These are phyloP conservation scores for Podospora appendiculata DNA, from an alignment of 495 filamentous ascomycete species.

Conservation along the genomic window DNA sequence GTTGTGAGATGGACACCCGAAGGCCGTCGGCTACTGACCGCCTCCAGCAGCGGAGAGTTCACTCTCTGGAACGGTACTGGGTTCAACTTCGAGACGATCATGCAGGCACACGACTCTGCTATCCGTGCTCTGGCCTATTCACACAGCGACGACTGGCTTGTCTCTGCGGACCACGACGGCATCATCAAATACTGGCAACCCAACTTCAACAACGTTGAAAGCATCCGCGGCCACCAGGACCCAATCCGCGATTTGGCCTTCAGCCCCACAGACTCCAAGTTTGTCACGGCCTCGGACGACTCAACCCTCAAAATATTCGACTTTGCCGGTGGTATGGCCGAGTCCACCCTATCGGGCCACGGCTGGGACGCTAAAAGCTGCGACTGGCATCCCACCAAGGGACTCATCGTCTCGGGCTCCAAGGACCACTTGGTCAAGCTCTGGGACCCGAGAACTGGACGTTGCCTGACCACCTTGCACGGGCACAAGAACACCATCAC, in stretches of 20 bases:
- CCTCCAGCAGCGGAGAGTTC: slow-evolving; percentile 92
- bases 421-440: slow-evolving; percentile 97
- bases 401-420: slow-evolving; percentile 87
- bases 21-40: slow-evolving; percentile 82
- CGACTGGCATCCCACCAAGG: slow-evolving; percentile 97
- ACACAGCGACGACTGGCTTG: slow-evolving; percentile 91
- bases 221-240: slow-evolving; percentile 82
- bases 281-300: slow-evolving; percentile 93
- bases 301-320: slow-evolving; percentile 91
- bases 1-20: slow-evolving; percentile 98
- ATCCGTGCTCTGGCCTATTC: slow-evolving; percentile 85
- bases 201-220: slow-evolving; percentile 98
- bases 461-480: slow-evolving; percentile 87
- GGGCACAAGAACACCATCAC: slow-evolving; percentile 97
- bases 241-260: slow-evolving; percentile 90
- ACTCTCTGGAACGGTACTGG: slow-evolving; percentile 98
- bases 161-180: slow-evolving; percentile 92
- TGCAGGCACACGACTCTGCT: slow-evolving; percentile 93
- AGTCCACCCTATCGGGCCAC: slow-evolving; percentile 77
- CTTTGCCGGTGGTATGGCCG: slow-evolving; percentile 77
- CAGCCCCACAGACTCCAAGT: slow-evolving; percentile 86
- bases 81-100: slow-evolving; percentile 99
- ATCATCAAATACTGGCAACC: slow-evolving; percentile 98
- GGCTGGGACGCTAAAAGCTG: slow-evolving; percentile 94
- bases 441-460: slow-evolving; percentile 88